Conservation (phyloP, 78 protist genomes). For the Dictyostelium firmibasis region DNA sequence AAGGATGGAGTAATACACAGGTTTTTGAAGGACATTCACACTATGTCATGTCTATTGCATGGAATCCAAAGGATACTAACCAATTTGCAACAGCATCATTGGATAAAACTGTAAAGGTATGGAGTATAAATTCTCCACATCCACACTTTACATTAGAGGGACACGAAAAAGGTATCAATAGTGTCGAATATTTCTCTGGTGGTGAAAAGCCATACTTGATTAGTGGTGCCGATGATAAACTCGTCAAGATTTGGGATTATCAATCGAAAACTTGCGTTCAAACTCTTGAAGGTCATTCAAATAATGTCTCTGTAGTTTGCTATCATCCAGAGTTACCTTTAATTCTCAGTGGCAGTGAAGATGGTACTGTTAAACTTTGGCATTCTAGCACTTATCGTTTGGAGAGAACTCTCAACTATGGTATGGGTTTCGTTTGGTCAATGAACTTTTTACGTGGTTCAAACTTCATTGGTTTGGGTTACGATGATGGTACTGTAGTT, state of each 20-base stretch:
- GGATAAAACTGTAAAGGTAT: conserved; percentile 96
- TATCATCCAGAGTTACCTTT: conserved; percentile 99
- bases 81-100: conserved; percentile 98
- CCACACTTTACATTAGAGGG: conserved; percentile 99
- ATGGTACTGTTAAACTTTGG: conserved; percentile 95
- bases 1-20: conserved; percentile 87
- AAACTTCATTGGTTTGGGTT: conserved; percentile 92
- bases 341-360: conserved; percentile 95
- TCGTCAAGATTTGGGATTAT: conserved; percentile 98
- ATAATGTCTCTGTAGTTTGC: conserved; percentile 91
- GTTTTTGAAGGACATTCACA: conserved; percentile 98
- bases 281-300: conserved; percentile 95
- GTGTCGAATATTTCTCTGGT: conserved; percentile 95
- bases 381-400: conserved; percentile 93
- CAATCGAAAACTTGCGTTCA: conserved; percentile 96
- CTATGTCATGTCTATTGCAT: conserved; percentile 97
- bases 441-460: conserved; percentile 82
- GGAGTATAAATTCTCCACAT: conserved; percentile 90
- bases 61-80: conserved; percentile 99
- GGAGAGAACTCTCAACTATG: conserved; percentile 95
- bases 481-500: conserved; percentile 96
- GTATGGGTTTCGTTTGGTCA: conserved; percentile 97
- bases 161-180: conserved; percentile 98
- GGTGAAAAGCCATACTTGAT: conserved; percentile 98
- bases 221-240: conserved; percentile 80